Evolutionary conservation across 495 filamentous ascomycete genomes (phyloP).

Genomic region (Hypoxylon subgilvum): DNA sequence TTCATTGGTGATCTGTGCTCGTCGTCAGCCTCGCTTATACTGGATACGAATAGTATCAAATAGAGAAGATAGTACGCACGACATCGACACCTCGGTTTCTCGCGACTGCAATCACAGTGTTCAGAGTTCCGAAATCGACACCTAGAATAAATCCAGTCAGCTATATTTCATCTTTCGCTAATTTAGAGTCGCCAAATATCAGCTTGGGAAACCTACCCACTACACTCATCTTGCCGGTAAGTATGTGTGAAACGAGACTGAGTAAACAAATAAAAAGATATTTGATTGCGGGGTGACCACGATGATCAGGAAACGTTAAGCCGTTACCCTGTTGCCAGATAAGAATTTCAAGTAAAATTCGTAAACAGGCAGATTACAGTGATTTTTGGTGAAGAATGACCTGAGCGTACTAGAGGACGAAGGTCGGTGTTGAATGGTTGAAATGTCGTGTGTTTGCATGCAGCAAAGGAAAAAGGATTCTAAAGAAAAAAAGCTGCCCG

Average conservation of each 20-base stretch:
- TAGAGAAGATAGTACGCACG: constrained; percentile 66
- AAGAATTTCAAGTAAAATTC: constrained; percentile 15
- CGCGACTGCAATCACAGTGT: constrained; percentile 96
- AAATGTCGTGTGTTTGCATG: constrained; percentile 32
- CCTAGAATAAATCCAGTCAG: constrained; percentile 52
- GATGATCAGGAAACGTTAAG: constrained; percentile 30
- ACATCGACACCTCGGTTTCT: constrained; percentile 99
- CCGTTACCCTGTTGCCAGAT: constrained; percentile 26
- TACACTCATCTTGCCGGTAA: constrained; percentile 55
- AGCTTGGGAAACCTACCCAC: constrained; percentile 36
- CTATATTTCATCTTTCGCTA: not conserved
- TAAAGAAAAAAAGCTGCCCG: constrained; percentile 42
- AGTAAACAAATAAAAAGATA: constrained; percentile 33
- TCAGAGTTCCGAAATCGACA: constrained; percentile 95
- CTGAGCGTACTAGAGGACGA: constrained; percentile 9
- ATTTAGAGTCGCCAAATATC: not conserved
- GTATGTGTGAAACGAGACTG: constrained; percentile 8
- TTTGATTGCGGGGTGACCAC: constrained; percentile 29
- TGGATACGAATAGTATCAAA: not conserved
- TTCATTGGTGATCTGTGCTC: constrained; percentile 89
- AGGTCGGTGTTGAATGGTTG: constrained; percentile 15
- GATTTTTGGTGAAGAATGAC: constrained; percentile 12
- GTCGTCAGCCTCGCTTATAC: constrained; percentile 27
- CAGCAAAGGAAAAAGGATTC: constrained; percentile 22
- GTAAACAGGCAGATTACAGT: constrained; percentile 8